phyloP scores from a whole-genome alignment of 2,329 filamentous ascomycete genomes.

The Phyllosticta ampelicida region DNA sequence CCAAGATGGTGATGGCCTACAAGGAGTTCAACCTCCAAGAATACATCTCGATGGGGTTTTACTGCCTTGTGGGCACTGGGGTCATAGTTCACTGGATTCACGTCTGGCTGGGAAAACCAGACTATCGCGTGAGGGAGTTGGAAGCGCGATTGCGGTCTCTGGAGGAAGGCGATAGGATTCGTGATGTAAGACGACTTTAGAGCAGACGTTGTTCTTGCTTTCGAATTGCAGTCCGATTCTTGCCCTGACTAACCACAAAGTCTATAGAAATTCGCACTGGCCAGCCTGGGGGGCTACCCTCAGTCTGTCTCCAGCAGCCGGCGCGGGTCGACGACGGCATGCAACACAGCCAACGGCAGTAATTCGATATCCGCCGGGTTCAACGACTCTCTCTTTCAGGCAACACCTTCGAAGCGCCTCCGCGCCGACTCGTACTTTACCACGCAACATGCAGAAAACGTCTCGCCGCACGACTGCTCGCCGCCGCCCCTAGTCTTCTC shows the following conservation, averaged over 20 bases:
- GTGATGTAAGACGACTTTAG: conserved; percentile 5
- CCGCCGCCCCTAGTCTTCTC: background rate
- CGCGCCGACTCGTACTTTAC: background rate
- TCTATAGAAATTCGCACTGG: background rate
- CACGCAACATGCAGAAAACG: background rate
- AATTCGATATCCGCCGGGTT: background rate
- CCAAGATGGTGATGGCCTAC: background rate
- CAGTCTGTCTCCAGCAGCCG: background rate
- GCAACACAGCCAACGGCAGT: background rate
- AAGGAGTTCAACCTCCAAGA: conserved; percentile 7
- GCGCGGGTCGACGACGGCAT: background rate
- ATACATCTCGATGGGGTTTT: conserved; percentile 8
- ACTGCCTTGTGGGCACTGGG: conserved; percentile 3
- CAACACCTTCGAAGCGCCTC: background rate
- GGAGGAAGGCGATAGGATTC: conserved; percentile 1
- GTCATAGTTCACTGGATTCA: conserved; percentile 9
- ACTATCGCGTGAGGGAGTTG: background rate
- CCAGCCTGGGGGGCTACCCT: background rate
- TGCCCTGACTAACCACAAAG: background rate
- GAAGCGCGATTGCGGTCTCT: conserved; percentile 2
- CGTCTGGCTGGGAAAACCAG: conserved; percentile 9
- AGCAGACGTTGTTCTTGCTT: background rate
- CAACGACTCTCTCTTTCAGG: background rate
- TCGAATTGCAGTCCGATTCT: background rate
- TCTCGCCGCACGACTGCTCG: conserved; percentile 1